phyloP scores from a whole-genome alignment of 2,329 filamentous ascomycete species.

The Lecanoromycetidae sp. region DNA sequence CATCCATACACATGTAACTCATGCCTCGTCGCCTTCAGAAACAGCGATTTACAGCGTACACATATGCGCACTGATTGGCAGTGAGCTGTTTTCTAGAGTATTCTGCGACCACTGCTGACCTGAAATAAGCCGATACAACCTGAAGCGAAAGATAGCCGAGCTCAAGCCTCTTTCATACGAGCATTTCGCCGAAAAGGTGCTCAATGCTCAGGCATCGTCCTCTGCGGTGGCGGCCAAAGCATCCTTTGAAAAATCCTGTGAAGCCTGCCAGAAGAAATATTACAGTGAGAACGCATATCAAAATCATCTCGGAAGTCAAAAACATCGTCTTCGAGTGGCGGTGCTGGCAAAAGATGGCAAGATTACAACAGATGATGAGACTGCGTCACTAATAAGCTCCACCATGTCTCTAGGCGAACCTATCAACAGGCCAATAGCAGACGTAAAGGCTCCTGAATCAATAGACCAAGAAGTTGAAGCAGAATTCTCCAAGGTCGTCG shows the following conservation, averaged over 20 bases:
- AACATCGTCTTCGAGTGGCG: constrained; percentile 63
- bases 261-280: constrained; percentile 78
- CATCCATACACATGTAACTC: constrained; percentile 98
- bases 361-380: constrained; percentile 48
- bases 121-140: constrained; percentile 66
- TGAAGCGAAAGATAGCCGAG: constrained; percentile 85
- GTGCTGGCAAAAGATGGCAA: constrained; percentile 33
- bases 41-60: constrained; percentile 78
- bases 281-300: constrained; percentile 92
- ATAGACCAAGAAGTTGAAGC: constrained; percentile 58
- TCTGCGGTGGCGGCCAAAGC: constrained; percentile 78
- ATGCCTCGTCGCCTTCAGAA: constrained; percentile 91
- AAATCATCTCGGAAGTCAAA: constrained; percentile 83
- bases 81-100: constrained; percentile 43
- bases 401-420: constrained; percentile 85
- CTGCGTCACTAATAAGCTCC: constrained; percentile 74
- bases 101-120: constrained; percentile 16
- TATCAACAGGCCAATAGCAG: constrained; percentile 34
- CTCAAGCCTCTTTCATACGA: constrained; percentile 85
- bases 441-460: constrained; percentile 29
- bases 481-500: constrained; percentile 65
- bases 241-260: constrained; percentile 72
- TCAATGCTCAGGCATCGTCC: constrained; percentile 75
- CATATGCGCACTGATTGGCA: constrained; percentile 99
- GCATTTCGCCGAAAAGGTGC: constrained; percentile 87